These are phyloP conservation scores for Cenococcum geophilum DNA, from an alignment of 495 filamentous ascomycete genomes.

Conservation along the genomic window DNA sequence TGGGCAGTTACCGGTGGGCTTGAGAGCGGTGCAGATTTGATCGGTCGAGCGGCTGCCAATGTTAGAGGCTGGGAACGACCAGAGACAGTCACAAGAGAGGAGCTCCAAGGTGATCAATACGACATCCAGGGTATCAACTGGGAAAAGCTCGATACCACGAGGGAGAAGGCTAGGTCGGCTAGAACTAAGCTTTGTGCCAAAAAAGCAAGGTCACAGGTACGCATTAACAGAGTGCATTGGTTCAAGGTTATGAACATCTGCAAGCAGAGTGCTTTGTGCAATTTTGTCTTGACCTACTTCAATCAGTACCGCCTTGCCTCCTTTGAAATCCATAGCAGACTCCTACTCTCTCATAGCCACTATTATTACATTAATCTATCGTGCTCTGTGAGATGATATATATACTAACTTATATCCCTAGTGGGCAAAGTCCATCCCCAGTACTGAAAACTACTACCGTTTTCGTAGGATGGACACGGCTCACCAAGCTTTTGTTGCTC, in stretches of 20 bases:
- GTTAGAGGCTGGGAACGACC: constrained; percentile 38
- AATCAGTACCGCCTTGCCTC: too few relatives aligned
- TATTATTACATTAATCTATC: not conserved
- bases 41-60: constrained; percentile 9
- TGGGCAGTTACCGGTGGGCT: constrained; percentile 1
- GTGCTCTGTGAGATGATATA: not conserved
- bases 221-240: too few relatives aligned
- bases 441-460: constrained; percentile 56
- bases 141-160: constrained; percentile 56
- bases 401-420: not conserved
- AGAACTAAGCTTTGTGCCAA: constrained; percentile 1
- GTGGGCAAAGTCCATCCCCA: constrained; percentile 23
- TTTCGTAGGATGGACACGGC: constrained; percentile 65
- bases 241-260: too few relatives aligned
- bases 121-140: constrained; percentile 81
- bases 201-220: not conserved
- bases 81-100: constrained; percentile 33
- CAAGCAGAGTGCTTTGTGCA: too few relatives aligned
- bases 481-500: constrained; percentile 59
- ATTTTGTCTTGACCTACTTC: too few relatives aligned
- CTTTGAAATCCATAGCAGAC: not conserved
- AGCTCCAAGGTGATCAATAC: constrained; percentile 53
- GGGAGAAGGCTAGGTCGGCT: constrained; percentile 54
- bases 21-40: not conserved
- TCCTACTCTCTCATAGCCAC: not conserved